phyloP scores from a whole-genome alignment of 2,329 filamentous ascomycete genomes.

The Talaromyces piceae region DNA sequence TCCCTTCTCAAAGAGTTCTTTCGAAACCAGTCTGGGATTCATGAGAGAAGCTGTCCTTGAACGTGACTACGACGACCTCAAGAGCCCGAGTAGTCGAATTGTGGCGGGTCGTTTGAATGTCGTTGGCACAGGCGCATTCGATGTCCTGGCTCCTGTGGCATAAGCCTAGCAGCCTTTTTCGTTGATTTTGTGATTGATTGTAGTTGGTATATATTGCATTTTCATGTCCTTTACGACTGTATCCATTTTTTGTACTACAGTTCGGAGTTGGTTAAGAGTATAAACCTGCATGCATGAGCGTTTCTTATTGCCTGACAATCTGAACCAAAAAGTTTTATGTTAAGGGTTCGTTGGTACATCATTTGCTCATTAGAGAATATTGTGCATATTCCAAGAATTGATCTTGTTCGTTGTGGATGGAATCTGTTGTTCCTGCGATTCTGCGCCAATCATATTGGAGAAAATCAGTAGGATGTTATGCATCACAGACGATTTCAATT shows the following conservation, averaged over 20 bases:
- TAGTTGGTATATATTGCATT: constrained; percentile 15
- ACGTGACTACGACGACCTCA: constrained; percentile 81
- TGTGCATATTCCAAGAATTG: neutral
- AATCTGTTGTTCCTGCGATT: too few relatives aligned
- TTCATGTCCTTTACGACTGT: constrained; percentile 7
- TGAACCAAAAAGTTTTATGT: neutral
- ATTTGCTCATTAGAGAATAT: neutral
- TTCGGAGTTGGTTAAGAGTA: neutral
- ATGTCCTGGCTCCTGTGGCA: constrained; percentile 59
- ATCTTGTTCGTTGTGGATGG: too few relatives aligned
- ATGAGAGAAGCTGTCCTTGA: constrained; percentile 86
- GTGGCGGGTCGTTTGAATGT: constrained; percentile 77
- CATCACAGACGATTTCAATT: too few relatives aligned
- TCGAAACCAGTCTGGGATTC: constrained; percentile 93
- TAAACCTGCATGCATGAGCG: neutral
- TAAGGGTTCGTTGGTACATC: neutral
- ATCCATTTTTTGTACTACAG: neutral
- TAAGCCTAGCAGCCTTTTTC: constrained; percentile 18
- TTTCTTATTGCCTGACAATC: neutral
- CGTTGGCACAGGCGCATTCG: constrained; percentile 85
- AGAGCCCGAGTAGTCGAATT: constrained; percentile 76
- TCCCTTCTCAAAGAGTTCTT: constrained; percentile 98
- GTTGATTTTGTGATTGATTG: constrained; percentile 14
- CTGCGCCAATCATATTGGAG: too few relatives aligned
- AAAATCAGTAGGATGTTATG: too few relatives aligned